Evolutionary conservation across 352 stramenopile genomes (phyloP), one percentile per base, ranked within the genome.

Genomic region (Globisporangium uncinulatum): DNA sequence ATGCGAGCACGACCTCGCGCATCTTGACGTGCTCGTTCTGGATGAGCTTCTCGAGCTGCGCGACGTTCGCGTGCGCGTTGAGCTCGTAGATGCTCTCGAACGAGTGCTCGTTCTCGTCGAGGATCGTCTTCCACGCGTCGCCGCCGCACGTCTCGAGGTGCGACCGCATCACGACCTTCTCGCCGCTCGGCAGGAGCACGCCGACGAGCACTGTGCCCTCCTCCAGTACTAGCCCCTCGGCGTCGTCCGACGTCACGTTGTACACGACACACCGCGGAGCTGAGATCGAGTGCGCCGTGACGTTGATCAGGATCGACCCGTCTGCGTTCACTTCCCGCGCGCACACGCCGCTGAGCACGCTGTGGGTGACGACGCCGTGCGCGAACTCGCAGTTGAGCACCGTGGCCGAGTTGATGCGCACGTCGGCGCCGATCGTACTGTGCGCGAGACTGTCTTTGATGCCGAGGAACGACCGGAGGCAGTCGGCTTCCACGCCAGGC

Each of bases 301-400:
- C 97, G 74, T 99, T 99, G 60, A 99, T 98, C 51, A 99, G 75
- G 59, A 99, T 98, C 53, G 92, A 98, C 56, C 93, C 91, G 55
- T 98, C 83, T 1, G 86, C 94, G 43, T 95, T 85, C 56, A 99
- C 79, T 56, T 97, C 80, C 21, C 79, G 76, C 9, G 90, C 85
- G 47, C 74, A 83, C 15, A 99, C 95, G 55, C 91, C 84, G 49
- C 87, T 95, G 21, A 99, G 67, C n/a, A 98, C 83, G 17, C 76
- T 90, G 63, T 80, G 66, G 59, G 76, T 76, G 57, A 95, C 92
- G 20, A 65, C 56, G 20, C 83, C 86, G 20, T 68, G 58, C 34
- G 74, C 69, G 44, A 94, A 88, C 41, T 93, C 68, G 58, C 81
- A 86, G 74, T 91, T 92, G 41, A 94, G 74, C 44, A 95, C 82